Evolutionary conservation across 768 basidiomycete genomes (phyloP), one percentile per base, ranked within the genome.

Genomic region (Paxillus ammoniavirescens): DNA sequence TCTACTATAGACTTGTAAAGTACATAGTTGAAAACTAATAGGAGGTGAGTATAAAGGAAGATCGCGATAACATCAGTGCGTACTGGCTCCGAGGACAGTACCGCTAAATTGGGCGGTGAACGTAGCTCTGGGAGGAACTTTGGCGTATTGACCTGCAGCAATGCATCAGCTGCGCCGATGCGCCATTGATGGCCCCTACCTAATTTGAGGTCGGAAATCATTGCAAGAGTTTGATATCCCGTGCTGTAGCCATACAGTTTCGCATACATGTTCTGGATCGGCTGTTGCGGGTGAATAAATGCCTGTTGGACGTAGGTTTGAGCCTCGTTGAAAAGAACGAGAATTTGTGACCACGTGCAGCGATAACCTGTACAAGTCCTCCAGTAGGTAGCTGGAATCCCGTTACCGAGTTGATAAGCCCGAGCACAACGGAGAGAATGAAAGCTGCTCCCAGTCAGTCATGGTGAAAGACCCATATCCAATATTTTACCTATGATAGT

Each of bases 241-340:
- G 77, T 78, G 61, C 74, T 76, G 64, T 80, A 77, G 40, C 81
- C 80, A 65, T 78, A 81, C 42, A 81, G 58, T 58, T 79, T 80
- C 6, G 79, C 80, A 53, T 82, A 82, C 80, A 82, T 81, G 49
- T 72, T 58, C 49, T 55, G 57, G 17, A 58, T 12, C 3, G 54
- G 57, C 37, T 58, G 57, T 18, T 58, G 57, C 17, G 54, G 57
- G 26, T 58, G 57, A 36, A 58, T 44, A 23, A 63, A 72, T 67
- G 43, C 73, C 73, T 23, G 65, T 54, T 56, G 46, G 62, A 26
- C 41, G 40, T 68, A 45, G 10, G 61, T 57, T 45, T 41, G 18
- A 9, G 37, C 6, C 10, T 40, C 17, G 8, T 13, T n/a, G 3
- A 36, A 10, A 17, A 28, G 17, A 14, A 26, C 2, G 36, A 12